Conservation (phyloP, 305 asterid species). For the Rubia peregrina region DNA sequence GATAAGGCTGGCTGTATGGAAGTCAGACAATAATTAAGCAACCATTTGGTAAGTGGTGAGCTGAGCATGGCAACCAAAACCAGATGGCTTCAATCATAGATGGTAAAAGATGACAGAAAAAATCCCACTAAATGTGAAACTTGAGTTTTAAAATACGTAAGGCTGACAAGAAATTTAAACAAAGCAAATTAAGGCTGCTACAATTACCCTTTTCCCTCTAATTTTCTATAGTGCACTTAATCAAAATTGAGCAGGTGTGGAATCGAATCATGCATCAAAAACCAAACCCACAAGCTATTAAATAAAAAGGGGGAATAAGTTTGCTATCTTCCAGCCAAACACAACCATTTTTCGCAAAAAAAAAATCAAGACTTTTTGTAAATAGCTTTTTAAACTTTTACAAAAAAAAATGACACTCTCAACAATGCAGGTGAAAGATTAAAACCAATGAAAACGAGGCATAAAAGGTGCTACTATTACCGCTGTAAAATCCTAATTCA, state of each 20-base stretch:
- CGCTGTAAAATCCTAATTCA: no score
- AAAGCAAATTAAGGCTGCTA: slow-evolving; percentile 33
- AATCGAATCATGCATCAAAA: slow-evolving; percentile 24
- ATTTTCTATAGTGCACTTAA: slow-evolving; percentile 15
- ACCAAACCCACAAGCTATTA: slow-evolving; percentile 5
- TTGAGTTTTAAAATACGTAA: slow-evolving; percentile 17
- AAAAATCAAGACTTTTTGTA: no score
- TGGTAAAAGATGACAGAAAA: slow-evolving; percentile 26
- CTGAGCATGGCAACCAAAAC: slow-evolving; percentile 26
- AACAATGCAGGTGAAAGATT: no score
- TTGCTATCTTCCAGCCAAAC: slow-evolving; percentile 37
- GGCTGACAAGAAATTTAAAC: slow-evolving; percentile 34
- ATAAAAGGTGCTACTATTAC: no score
- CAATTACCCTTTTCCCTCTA: slow-evolving; percentile 14
- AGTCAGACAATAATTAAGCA: slow-evolving; percentile 8
- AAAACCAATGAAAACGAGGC: no score
- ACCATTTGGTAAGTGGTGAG: slow-evolving; percentile 13
- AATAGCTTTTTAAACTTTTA: no score
- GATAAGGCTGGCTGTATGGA: slow-evolving; percentile 19
- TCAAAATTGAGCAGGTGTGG: slow-evolving; percentile 26
- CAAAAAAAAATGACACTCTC: no score
- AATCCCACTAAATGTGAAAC: slow-evolving; percentile 33
- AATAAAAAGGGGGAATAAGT: slow-evolving; percentile 24
- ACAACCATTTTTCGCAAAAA: slow-evolving; percentile 17
- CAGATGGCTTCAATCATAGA: slow-evolving; percentile 35